Evolutionary conservation across 2,329 filamentous ascomycete genomes (phyloP), one percentile per base, ranked within the genome.

Genomic region (Apiospora sp.): DNA sequence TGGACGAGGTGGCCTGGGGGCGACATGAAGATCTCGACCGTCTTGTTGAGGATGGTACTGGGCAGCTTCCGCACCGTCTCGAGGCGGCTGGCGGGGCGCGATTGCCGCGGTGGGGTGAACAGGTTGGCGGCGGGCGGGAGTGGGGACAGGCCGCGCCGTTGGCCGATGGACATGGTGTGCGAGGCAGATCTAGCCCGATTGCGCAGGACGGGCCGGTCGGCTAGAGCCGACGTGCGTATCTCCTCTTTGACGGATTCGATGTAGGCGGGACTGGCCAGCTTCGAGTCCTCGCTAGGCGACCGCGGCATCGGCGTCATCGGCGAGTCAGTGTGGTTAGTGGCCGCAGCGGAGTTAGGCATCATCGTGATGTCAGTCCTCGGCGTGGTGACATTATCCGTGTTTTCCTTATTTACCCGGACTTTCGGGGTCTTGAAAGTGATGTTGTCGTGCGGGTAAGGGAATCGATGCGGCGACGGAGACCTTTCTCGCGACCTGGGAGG

Each of bases 1-100:
- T 90, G 87, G 48, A 97, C 89, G 1, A 97, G 87, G 77, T 95
- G 91, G 22, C 92, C 89, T 0, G 95, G 94, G n/a, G 94, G 94
- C 0, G 93, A 91, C 19, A 98, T 84, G 4, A 97, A 87, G 43
- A 96, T 87, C 70, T 93, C 91, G 75, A 90, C 91, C 0, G 94
- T 95, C 82, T 94, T 95, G 72, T 92, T 89, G 37, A 97, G 88
- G 43, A 97, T 88, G 3, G 91, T 88, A 69, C 89, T 84, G 0
- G 90, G 89, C 43, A 92, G 84, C 61, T 87, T 84, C 70, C 86
- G 85, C 46, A 87, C 83, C 0, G 85, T 83, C 48, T 84, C 82
- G 6, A 88, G 77, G 7, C 81, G 85, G 54, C 77, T 81, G 48
- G 83, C 79, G 72, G 84, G 81, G 68, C 83, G 79, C 51, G 82